Evolutionary conservation across 768 basidiomycete species (phyloP).

Genomic region (Rossbeevera mucosa): DNA sequence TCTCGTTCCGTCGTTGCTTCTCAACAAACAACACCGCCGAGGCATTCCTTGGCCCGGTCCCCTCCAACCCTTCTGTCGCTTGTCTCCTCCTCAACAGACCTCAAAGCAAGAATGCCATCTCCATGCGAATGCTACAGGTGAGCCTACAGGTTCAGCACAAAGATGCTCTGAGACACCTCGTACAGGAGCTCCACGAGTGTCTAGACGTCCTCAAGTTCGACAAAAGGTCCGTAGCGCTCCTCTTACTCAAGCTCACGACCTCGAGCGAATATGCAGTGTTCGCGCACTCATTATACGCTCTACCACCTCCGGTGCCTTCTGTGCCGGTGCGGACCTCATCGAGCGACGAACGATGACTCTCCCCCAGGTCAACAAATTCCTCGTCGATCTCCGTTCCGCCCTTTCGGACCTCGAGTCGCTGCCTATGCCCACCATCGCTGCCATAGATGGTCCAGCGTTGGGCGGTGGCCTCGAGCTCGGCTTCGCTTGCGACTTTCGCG

Average conservation of each 20-base stretch:
- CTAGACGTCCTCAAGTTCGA: constrained; percentile 64
- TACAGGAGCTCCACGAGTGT: constrained; percentile 67
- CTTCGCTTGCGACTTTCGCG: constrained; percentile 85
- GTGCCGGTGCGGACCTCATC: constrained; percentile 85
- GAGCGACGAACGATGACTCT: constrained; percentile 84
- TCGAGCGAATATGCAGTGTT: constrained; percentile 38
- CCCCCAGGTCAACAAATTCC: constrained; percentile 70
- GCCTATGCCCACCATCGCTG: constrained; percentile 86
- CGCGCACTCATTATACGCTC: constrained; percentile 84
- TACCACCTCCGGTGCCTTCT: constrained; percentile 73
- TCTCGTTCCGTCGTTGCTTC: constrained; percentile 12
- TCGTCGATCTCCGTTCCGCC: constrained; percentile 66
- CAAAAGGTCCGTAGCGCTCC: constrained; percentile 44
- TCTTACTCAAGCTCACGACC: not conserved
- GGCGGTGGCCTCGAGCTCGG: constrained; percentile 90
- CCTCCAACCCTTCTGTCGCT: constrained; percentile 58
- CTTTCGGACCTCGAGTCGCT: constrained; percentile 74
- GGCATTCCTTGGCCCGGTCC: constrained; percentile 47
- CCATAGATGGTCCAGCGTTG: constrained; percentile 89
- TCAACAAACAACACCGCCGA: constrained; percentile 25
- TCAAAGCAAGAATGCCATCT: constrained; percentile 84
- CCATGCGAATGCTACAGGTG: constrained; percentile 64
- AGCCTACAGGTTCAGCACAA: constrained; percentile 3
- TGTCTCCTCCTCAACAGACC: constrained; percentile 79
- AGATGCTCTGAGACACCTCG: constrained; percentile 3